Percentiles rank a stretch among this genome's conserved stretches.
Conservation (phyloP, 2,329 filamentous ascomycete species). For the Cadophora malorum region DNA sequence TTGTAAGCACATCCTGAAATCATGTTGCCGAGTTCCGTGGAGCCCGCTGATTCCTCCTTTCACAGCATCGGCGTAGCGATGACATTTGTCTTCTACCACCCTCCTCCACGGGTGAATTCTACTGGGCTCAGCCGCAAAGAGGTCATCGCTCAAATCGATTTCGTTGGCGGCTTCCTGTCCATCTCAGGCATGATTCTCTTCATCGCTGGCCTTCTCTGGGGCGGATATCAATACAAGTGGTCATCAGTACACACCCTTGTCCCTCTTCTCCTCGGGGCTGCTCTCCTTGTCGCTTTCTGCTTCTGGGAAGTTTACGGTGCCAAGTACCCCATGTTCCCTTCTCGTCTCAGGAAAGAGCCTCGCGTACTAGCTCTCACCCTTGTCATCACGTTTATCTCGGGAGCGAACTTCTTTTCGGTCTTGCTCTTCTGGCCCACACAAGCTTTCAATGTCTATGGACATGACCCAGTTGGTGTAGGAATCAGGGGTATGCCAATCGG, state of each 20-base stretch:
- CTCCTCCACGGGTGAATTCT: constrained; percentile 55
- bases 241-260: constrained; percentile 59
- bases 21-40: no score
- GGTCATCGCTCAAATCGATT: constrained; percentile 56
- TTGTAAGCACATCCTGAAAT: constrained; percentile 25
- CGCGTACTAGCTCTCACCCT: constrained; percentile 59
- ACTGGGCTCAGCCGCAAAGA: constrained; percentile 47
- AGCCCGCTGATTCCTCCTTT: background rate
- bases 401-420: constrained; percentile 55
- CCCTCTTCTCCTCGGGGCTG: constrained; percentile 57
- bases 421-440: constrained; percentile 66
- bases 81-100: constrained; percentile 58
- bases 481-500: constrained; percentile 69
- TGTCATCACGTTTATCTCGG: constrained; percentile 65
- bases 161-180: constrained; percentile 56
- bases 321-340: constrained; percentile 51
- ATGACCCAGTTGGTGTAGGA: constrained; percentile 68
- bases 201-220: constrained; percentile 61
- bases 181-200: constrained; percentile 58
- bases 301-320: constrained; percentile 60
- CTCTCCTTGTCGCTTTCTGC: constrained; percentile 55
- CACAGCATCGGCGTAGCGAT: constrained; percentile 56
- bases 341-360: constrained; percentile 61
- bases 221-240: constrained; percentile 63
- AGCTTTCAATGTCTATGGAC: constrained; percentile 68